Base-by-base conservation (phyloP, 2,329 filamentous ascomycete species). In the Fonsecaea nubica region DNA sequence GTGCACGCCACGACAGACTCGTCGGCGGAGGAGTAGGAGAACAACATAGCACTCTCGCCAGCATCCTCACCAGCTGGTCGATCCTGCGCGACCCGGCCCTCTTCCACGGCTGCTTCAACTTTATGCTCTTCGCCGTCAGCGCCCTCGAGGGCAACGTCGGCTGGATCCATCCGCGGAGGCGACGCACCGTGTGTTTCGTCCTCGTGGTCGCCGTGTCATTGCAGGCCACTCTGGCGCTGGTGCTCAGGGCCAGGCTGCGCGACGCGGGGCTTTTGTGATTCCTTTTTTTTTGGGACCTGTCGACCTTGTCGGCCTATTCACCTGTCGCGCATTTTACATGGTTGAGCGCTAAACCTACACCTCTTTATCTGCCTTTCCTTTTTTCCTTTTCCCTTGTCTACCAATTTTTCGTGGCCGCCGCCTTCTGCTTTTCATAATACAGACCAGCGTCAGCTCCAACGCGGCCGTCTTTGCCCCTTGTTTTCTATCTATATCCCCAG, bases 111-210 rank as follows among this genome's bases (percentile, higher is more conserved):
- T 40, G 35, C 6, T 69, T 33, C 40, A 65, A 73, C 38, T 65
- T 73, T 40, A 55, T 58, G 32, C 54, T 71, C 13, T 69, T 73
- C n/a, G 50, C 50, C 35, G 50, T 63, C 7, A 72, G 70, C 53
- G 69, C 71, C n/a, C 56, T 66, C 9, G 62, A 72, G 15, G 71
- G 70, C 5, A 72, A 73, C 33, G 66, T 73, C 12, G 71, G 71
- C 18, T 73, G 71, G 70, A 48, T 71, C 3, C 71, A 72, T 62
- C 71, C 71, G 4, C 42, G 53, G 9, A 62, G 64, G 10, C 30
- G 4, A 3, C 38, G 35, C 9, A 67, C 40, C 0, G 63, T 57
- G 25, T 21, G 36, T 30, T n/a, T 58, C 13, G 56, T 48, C n/a
- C 53, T 63, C 13, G 42, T 8, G 3, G 6, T 35, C 35, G 54